phyloP scores from a whole-genome alignment of 2,329 filamentous ascomycete genomes.

The Calonectria henricotiae region DNA sequence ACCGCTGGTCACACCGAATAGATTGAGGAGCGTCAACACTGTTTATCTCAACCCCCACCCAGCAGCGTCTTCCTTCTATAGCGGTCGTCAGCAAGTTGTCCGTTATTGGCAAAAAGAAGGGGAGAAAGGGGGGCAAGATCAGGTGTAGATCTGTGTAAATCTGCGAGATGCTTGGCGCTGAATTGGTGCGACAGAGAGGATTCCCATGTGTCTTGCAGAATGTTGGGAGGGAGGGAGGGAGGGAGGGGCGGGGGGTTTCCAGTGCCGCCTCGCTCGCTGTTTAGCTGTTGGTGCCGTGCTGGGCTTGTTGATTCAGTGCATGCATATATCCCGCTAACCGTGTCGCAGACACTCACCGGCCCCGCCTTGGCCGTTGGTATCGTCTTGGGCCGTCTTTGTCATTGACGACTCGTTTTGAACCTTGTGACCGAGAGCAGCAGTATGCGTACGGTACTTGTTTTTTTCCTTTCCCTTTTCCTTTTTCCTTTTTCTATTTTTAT shows the following conservation, averaged over 20 bases:
- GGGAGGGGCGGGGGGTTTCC: too few species aligned
- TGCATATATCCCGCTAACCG: neutral
- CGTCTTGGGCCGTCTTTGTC: slow-evolving; percentile 13
- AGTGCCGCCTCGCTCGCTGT: neutral
- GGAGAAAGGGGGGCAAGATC: neutral
- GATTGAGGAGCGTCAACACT: slow-evolving; percentile 49
- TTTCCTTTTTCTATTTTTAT: neutral
- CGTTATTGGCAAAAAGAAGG: neutral
- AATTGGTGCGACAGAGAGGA: neutral
- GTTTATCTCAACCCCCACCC: slow-evolving; percentile 32
- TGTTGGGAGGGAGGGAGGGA: neutral
- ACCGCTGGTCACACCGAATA: slow-evolving; percentile 47
- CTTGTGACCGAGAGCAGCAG: neutral
- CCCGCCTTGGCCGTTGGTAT: slow-evolving; percentile 21
- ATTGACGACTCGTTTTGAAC: slow-evolving; percentile 12
- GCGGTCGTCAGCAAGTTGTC: slow-evolving; percentile 49
- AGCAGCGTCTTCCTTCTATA: slow-evolving; percentile 38
- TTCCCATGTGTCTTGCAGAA: slow-evolving; percentile 4
- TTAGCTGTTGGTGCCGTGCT: neutral
- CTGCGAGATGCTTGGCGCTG: neutral
- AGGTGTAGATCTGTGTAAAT: neutral
- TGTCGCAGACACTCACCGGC: neutral
- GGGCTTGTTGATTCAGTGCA: neutral
- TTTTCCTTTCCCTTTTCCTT: neutral
- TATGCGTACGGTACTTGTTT: too few species aligned